phyloP scores from a whole-genome alignment of 139 green algal genomes.

The Mesotaenium endlicherianum region DNA sequence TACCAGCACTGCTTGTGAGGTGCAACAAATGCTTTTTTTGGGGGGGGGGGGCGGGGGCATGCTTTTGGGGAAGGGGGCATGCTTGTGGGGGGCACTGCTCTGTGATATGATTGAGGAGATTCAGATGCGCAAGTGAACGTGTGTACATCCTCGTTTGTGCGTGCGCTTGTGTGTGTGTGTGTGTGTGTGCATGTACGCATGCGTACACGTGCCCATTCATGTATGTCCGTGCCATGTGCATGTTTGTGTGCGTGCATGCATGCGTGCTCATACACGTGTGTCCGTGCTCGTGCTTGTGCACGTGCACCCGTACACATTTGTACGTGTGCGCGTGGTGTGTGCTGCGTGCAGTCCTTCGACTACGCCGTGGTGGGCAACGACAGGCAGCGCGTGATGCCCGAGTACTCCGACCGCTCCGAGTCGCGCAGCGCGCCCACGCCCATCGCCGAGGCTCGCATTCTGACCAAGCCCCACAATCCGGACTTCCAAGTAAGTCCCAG shows the following conservation, averaged over 20 bases:
- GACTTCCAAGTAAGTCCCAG: conserved; percentile 16
- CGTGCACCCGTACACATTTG: neutral
- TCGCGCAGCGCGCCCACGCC: neutral
- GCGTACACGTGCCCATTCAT: neutral
- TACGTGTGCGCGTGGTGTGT: neutral
- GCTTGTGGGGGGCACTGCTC: too few relatives aligned
- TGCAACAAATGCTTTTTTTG: neutral
- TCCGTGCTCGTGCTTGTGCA: neutral
- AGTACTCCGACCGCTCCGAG: neutral
- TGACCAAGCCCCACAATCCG: conserved; percentile 24
- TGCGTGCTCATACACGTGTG: neutral
- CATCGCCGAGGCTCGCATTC: neutral
- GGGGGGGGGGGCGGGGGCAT: too few relatives aligned
- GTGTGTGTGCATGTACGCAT: neutral
- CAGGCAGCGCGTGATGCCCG: conserved; percentile 19
- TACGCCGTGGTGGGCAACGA: conserved; percentile 12
- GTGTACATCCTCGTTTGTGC: neutral
- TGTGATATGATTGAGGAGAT: too few relatives aligned
- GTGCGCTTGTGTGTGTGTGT: neutral
- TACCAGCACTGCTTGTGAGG: neutral
- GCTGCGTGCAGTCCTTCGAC: neutral
- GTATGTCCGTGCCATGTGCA: neutral
- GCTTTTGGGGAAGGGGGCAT: too few relatives aligned
- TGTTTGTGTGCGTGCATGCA: neutral
- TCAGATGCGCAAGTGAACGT: too few relatives aligned